Evolutionary conservation across 495 filamentous ascomycete species (phyloP).

Genomic region (Hypoxylon fuscum): DNA sequence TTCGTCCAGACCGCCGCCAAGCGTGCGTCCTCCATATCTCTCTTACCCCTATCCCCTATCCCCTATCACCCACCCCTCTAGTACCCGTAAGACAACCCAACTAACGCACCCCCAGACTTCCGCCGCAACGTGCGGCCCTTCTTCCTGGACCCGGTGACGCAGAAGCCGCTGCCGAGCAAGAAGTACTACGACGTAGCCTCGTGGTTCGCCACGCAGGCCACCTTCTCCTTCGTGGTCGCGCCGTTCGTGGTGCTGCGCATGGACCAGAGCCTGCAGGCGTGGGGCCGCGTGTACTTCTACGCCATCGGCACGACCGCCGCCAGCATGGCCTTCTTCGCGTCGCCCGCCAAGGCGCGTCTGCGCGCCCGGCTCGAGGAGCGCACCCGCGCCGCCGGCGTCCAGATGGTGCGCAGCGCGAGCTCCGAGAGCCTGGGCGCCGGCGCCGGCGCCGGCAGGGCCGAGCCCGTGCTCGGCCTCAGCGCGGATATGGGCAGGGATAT

Average conservation of each 20-base stretch:
- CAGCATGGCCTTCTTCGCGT: constrained; percentile 78
- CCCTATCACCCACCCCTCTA: constrained; percentile 2
- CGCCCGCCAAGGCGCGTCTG: constrained; percentile 74
- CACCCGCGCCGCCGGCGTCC: constrained; percentile 49
- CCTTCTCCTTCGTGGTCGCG: constrained; percentile 80
- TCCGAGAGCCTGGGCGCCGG: constrained; percentile 48
- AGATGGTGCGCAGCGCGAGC: constrained; percentile 44
- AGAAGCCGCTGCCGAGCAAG: constrained; percentile 74
- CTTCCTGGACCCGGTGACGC: constrained; percentile 78
- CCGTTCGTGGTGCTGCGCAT: constrained; percentile 87
- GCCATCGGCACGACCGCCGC: constrained; percentile 70
- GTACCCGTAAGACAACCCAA: not conserved
- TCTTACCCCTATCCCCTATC: not conserved
- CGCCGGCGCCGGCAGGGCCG: constrained; percentile 42
- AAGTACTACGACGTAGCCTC: constrained; percentile 86
- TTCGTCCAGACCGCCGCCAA: constrained; percentile 94
- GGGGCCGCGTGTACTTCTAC: constrained; percentile 92
- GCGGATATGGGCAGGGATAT: constrained; percentile 79
- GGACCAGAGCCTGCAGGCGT: constrained; percentile 70
- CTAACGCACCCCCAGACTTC: constrained; percentile 65
- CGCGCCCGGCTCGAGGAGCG: constrained; percentile 67
- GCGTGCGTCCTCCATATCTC: constrained; percentile 63
- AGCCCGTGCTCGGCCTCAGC: constrained; percentile 78
- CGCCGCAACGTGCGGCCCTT: constrained; percentile 92
- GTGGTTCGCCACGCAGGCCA: constrained; percentile 80